Percentiles rank a stretch among this genome's conserved stretches.
Conservation (phyloP, 441 rosid species). For the Lepidium campestre region DNA sequence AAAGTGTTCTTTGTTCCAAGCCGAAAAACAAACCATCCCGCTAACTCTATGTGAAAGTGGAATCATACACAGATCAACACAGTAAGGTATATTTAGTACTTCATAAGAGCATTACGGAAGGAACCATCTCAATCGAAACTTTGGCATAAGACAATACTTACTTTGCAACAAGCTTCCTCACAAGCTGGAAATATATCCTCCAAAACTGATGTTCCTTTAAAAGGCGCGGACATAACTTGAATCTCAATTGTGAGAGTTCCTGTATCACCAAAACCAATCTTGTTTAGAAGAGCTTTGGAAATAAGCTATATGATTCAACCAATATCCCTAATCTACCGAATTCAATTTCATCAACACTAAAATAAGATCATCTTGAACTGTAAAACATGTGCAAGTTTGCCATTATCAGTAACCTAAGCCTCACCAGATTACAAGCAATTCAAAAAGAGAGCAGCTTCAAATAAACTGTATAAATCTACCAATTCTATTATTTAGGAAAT, state of each 20-base stretch:
- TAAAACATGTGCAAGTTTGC: background rate
- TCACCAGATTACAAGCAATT: background rate
- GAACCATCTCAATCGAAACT: background rate
- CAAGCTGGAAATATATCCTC: constrained; percentile 77
- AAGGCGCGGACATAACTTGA: constrained; percentile 64
- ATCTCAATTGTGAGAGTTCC: constrained; percentile 87
- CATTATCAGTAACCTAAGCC: background rate
- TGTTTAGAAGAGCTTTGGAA: background rate
- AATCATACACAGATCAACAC: background rate
- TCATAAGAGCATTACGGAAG: background rate
- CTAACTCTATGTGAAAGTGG: background rate
- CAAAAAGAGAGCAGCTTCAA: background rate
- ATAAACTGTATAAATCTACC: no score
- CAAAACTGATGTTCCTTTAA: constrained; percentile 82
- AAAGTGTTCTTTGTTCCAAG: background rate
- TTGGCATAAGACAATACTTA: constrained; percentile 30
- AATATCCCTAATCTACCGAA: background rate
- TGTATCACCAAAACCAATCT: constrained; percentile 23
- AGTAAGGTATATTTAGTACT: background rate
- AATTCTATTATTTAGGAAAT: no score
- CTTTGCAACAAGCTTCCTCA: constrained; percentile 56
- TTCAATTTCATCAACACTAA: background rate
- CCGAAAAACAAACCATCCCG: background rate
- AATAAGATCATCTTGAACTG: background rate
- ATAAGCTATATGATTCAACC: background rate